Conservation (phyloP, 306 rosid species). For the Trifolium pratense region DNA sequence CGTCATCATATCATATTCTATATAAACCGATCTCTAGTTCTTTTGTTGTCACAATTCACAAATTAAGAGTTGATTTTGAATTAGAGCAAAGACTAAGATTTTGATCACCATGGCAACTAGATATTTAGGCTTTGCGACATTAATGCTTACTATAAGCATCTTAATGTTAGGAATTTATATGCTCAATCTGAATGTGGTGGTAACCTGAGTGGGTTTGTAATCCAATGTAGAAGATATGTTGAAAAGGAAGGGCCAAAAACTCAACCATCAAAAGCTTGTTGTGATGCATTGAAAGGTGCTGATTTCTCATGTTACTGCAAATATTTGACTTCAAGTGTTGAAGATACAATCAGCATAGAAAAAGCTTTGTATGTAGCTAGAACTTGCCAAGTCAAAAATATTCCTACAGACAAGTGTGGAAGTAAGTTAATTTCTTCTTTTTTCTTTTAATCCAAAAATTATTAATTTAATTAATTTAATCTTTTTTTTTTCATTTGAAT, state of each 20-base stretch:
- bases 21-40: background rate
- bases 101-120: background rate
- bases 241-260: background rate
- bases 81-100: background rate
- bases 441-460: background rate
- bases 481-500: no score
- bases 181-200: background rate
- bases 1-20: background rate
- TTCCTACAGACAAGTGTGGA: conserved; percentile 26
- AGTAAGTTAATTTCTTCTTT: background rate
- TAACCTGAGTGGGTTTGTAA: background rate
- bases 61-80: background rate
- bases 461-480: background rate
- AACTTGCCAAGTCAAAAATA: background rate
- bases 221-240: background rate
- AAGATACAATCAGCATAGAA: background rate
- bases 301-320: background rate
- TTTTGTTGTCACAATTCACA: no score
- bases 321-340: no score
- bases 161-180: background rate
- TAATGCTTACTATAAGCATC: background rate
- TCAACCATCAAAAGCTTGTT: background rate
- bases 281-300: background rate
- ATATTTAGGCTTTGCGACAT: background rate
- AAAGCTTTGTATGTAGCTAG: background rate